Evolutionary conservation across 345 rosid genomes (phyloP).

Genomic region (Camelina sativa): DNA sequence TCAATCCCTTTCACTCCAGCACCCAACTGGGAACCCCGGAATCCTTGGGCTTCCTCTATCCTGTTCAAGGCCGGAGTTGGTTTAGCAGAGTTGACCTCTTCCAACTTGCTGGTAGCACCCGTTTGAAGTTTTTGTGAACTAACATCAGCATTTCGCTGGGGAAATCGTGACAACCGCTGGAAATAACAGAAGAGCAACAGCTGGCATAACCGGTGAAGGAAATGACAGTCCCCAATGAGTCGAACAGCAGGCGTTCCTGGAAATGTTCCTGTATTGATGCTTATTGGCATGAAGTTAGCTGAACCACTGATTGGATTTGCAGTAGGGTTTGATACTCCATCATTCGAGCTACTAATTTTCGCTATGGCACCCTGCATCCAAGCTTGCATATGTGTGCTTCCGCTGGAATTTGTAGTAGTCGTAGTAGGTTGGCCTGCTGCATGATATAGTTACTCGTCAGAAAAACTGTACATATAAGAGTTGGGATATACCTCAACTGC

Average conservation of each 20-base stretch:
- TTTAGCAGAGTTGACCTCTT: slow-evolving; percentile 78
- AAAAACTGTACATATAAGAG: slow-evolving; percentile 29
- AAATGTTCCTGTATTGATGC: slow-evolving; percentile 98
- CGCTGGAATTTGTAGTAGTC: slow-evolving; percentile 69
- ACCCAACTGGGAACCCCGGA: slow-evolving; percentile 63
- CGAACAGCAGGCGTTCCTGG: slow-evolving; percentile 99
- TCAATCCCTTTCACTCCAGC: slow-evolving; percentile 84
- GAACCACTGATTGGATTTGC: slow-evolving; percentile 83
- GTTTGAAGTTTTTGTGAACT: slow-evolving; percentile 78
- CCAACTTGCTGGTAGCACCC: slow-evolving; percentile 70
- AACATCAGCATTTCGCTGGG: slow-evolving; percentile 70
- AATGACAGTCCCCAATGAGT: slow-evolving; percentile 99
- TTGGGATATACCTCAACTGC: slow-evolving; percentile 8
- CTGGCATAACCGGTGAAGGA: slow-evolving; percentile 97
- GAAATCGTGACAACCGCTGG: slow-evolving; percentile 76
- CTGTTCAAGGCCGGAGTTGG: slow-evolving; percentile 59
- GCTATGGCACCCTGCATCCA: slow-evolving; percentile 99
- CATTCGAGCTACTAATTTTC: slow-evolving; percentile 86
- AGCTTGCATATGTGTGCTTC: slow-evolving; percentile 97
- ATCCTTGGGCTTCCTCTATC: slow-evolving; percentile 75
- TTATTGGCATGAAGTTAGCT: slow-evolving; percentile 89
- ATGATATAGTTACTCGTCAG: slow-evolving; percentile 38
- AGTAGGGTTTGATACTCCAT: slow-evolving; percentile 69
- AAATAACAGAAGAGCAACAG: slow-evolving; percentile 91
- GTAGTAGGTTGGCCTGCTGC: slow-evolving; percentile 75